phyloP scores from a whole-genome alignment of 2,329 filamentous ascomycete genomes.

The Coniochaeta sp. region DNA sequence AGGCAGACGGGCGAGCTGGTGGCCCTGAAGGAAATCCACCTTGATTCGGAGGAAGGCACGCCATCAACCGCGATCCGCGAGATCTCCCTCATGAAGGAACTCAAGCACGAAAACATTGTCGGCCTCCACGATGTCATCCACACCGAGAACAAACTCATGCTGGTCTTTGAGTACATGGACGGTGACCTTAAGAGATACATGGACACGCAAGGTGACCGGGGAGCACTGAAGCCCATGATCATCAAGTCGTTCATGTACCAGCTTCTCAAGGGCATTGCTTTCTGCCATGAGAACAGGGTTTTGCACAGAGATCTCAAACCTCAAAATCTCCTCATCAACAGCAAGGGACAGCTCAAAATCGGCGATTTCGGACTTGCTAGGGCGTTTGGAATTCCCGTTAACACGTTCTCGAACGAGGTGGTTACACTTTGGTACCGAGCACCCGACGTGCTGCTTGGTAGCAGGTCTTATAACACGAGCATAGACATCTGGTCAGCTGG shows the following conservation, averaged over 20 bases:
- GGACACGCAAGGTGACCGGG: conserved; percentile 85
- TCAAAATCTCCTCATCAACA: conserved; percentile 93
- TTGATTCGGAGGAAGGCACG: conserved; percentile 96
- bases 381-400: conserved; percentile 94
- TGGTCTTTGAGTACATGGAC: conserved; percentile 99
- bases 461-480: conserved; percentile 96
- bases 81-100: conserved; percentile 98
- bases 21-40: conserved; percentile 95
- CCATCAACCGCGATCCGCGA: conserved; percentile 96
- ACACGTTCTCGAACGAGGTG: conserved; percentile 97
- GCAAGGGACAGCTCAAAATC: conserved; percentile 81
- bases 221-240: conserved; percentile 77
- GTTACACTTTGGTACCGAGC: conserved; percentile 97
- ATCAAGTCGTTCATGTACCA: conserved; percentile 99
- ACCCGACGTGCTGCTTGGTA: conserved; percentile 88
- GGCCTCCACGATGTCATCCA: conserved; percentile 97
- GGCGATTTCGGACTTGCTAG: conserved; percentile 91
- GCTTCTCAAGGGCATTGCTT: conserved; percentile 88
- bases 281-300: conserved; percentile 95
- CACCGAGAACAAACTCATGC: conserved; percentile 99
- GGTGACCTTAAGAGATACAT: conserved; percentile 98
- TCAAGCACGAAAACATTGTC: conserved; percentile 98
- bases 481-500: conserved; percentile 99
- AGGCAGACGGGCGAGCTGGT: conserved; percentile 94
- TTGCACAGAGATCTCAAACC: conserved; percentile 94